Evolutionary conservation across 331 rosid genomes (phyloP).

Genomic region (Quercus lobata): DNA sequence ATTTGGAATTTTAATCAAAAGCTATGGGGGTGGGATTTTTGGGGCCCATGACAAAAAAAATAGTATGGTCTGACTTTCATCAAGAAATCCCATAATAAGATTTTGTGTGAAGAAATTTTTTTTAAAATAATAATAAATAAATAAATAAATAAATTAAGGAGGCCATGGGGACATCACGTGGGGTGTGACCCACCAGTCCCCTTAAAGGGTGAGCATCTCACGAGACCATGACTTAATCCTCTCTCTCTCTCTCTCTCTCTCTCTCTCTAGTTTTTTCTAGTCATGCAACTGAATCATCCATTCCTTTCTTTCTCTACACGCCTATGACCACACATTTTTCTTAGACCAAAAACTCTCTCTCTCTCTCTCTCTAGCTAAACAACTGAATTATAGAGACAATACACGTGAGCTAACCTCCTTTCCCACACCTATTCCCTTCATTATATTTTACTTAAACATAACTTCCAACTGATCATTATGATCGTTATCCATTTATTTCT

Average conservation of each 20-base stretch:
- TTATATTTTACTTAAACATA: slow-evolving; percentile 39
- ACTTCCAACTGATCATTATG: slow-evolving; percentile 17
- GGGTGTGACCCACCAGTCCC: slow-evolving; percentile 55
- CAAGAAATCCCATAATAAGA: slow-evolving; percentile 54
- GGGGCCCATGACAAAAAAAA: background rate
- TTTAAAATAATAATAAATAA: background rate
- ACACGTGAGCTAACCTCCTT: slow-evolving; percentile 82
- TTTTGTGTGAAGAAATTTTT: slow-evolving; percentile 11
- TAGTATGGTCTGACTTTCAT: slow-evolving; percentile 32
- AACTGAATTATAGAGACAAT: slow-evolving; percentile 50
- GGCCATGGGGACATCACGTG: slow-evolving; percentile 72
- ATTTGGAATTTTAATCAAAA: slow-evolving; percentile 14
- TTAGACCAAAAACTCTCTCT: background rate
- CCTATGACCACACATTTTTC: slow-evolving; percentile 30
- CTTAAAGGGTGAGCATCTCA: slow-evolving; percentile 39
- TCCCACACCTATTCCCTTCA: slow-evolving; percentile 27
- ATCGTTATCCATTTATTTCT: background rate
- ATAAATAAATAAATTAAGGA: background rate
- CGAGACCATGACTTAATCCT: slow-evolving; percentile 31
- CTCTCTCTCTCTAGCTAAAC: slow-evolving; percentile 35
- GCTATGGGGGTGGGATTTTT: background rate
- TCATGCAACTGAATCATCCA: slow-evolving; percentile 32
- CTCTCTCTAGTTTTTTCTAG: background rate
- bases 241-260: slow-evolving; percentile 1
- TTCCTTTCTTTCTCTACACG: slow-evolving; percentile 43